Percentiles rank a stretch among this genome's conserved stretches.
phyloP scores from a whole-genome alignment of 306 rosid species.

The Oemleria cerasiformis region DNA sequence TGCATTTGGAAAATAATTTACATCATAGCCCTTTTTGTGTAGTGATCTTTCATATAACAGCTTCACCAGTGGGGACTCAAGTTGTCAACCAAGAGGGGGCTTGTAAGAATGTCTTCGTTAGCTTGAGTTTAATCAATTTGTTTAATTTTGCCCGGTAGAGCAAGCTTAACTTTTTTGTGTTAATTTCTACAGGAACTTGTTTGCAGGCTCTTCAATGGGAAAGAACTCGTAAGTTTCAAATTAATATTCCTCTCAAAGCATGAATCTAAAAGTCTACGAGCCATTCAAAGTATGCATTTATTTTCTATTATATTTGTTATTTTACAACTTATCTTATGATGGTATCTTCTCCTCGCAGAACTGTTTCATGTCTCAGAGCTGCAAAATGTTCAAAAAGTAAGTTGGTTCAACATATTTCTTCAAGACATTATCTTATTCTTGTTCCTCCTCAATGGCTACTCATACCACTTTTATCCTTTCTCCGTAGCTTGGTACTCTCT shows the following conservation, averaged over 20 bases:
- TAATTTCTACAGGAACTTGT: slow-evolving; percentile 47
- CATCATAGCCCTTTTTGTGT: slow-evolving; percentile 13
- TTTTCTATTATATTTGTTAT: not conserved
- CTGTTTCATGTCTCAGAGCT: slow-evolving; percentile 42
- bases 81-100: slow-evolving; percentile 36
- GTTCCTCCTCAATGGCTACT: slow-evolving; percentile 1
- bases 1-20: not conserved
- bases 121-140: not conserved
- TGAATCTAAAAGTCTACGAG: not conserved
- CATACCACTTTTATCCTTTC: not conserved
- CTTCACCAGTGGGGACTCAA: slow-evolving; percentile 32
- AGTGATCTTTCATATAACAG: slow-evolving; percentile 61
- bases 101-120: slow-evolving; percentile 42
- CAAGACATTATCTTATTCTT: not conserved
- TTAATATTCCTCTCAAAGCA: not conserved
- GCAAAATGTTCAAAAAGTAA: slow-evolving; percentile 39
- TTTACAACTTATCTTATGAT: not conserved
- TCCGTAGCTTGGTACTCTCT: slow-evolving; percentile 41
- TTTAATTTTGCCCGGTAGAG: not conserved
- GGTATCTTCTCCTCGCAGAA: slow-evolving; percentile 33
- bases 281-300: not conserved
- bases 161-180: not conserved
- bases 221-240: slow-evolving; percentile 48
- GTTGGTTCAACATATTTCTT: slow-evolving; percentile 12
- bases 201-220: slow-evolving; percentile 41